Evolutionary conservation across 140 eudicot species (phyloP).

Genomic region (Cichorium intybus): DNA sequence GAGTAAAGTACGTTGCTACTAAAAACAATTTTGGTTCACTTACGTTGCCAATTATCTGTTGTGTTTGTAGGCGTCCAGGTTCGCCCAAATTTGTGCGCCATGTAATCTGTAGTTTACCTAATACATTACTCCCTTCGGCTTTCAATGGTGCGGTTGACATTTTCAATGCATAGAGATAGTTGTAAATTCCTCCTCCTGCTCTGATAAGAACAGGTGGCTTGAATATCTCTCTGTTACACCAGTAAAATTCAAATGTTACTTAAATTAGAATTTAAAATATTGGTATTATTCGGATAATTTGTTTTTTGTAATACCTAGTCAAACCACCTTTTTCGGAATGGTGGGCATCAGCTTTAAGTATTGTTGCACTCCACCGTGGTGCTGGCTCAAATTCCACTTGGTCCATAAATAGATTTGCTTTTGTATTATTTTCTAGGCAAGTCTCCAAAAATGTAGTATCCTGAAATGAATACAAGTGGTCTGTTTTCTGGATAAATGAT

Average conservation of each 20-base stretch:
- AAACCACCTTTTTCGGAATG: constrained; percentile 37
- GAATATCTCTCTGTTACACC: constrained; percentile 55
- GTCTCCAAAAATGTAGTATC: constrained; percentile 92
- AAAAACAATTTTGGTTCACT: constrained; percentile 18
- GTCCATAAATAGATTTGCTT: constrained; percentile 87
- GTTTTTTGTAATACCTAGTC: constrained; percentile 39
- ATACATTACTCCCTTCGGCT: constrained; percentile 81
- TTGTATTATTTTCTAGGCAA: constrained; percentile 93
- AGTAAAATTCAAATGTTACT: not conserved
- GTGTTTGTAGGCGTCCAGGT: constrained; percentile 98
- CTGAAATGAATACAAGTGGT: constrained; percentile 59
- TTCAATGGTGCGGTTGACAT: constrained; percentile 46
- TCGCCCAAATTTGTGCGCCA: constrained; percentile 99
- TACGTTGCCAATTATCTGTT: constrained; percentile 89
- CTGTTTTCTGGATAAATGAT: too few species aligned
- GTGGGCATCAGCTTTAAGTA: constrained; percentile 59
- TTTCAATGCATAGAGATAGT: constrained; percentile 77
- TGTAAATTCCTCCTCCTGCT: constrained; percentile 90
- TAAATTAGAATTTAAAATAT: not conserved
- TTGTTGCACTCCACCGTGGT: constrained; percentile 71
- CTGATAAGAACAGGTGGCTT: constrained; percentile 81
- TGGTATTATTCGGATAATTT: not conserved
- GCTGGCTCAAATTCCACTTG: constrained; percentile 99
- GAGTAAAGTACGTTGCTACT: not conserved
- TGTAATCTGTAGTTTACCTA: constrained; percentile 95